phyloP scores from a whole-genome alignment of 305 asterid genomes.

The Euphrasia arctica region DNA sequence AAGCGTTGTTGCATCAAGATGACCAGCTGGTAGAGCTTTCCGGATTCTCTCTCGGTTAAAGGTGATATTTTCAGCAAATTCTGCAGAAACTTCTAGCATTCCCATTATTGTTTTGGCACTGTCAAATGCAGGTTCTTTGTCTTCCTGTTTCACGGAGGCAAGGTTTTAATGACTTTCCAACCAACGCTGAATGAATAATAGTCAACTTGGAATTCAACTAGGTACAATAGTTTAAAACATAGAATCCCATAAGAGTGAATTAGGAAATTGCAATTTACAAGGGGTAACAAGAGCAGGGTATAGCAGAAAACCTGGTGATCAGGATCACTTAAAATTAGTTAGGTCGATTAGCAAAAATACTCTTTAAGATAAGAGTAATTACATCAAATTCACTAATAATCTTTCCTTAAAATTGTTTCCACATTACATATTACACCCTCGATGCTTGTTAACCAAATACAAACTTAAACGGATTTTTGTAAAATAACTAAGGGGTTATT shows the following conservation, averaged over 20 bases:
- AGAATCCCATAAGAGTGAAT: background rate
- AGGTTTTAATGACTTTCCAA: slow-evolving; percentile 14
- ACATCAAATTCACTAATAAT: background rate
- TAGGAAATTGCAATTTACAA: background rate
- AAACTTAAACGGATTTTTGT: background rate
- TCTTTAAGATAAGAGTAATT: background rate
- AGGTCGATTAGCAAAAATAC: background rate
- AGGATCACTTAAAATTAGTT: background rate
- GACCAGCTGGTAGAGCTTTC: slow-evolving; percentile 89
- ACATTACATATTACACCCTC: background rate
- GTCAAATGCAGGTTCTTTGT: slow-evolving; percentile 94
- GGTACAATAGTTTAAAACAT: background rate
- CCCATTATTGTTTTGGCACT: slow-evolving; percentile 86
- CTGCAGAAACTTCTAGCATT: slow-evolving; percentile 97
- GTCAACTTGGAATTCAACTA: slow-evolving; percentile 8
- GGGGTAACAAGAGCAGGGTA: background rate
- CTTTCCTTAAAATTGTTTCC: background rate
- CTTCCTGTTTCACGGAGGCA: slow-evolving; percentile 58
- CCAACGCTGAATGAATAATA: background rate
- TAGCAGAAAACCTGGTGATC: no score
- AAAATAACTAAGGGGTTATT: background rate
- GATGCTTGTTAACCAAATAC: background rate
- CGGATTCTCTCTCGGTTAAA: slow-evolving; percentile 61
- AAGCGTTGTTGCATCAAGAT: slow-evolving; percentile 96
- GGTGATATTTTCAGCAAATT: slow-evolving; percentile 81